A percentile compares a stretch with the other conserved stretches of the same genome.
Conservation (phyloP, 108 stramenopile species). For the Cyclostephanos tholiformis region DNA sequence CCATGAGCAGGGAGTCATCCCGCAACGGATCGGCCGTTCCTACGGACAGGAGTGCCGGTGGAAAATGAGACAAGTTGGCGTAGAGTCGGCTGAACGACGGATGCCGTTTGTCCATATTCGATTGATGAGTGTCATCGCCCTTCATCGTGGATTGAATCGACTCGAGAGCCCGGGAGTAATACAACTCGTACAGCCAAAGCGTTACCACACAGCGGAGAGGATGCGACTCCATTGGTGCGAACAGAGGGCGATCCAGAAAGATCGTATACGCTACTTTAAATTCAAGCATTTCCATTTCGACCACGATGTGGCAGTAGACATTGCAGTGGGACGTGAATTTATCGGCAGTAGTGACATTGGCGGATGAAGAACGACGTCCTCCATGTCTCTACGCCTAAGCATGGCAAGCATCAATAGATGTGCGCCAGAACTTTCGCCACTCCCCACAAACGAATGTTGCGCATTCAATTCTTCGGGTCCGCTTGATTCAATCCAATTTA, state of each 20-base stretch:
- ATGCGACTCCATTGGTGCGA: conserved; percentile 26
- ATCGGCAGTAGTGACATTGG: neutral
- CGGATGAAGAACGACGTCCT: neutral
- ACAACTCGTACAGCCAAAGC: conserved; percentile 36
- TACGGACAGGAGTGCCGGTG: conserved; percentile 39
- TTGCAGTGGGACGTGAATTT: neutral
- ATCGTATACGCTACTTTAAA: conserved; percentile 43
- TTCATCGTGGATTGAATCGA: neutral
- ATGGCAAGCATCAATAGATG: conserved; percentile 48
- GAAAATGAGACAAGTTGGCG: conserved; percentile 38
- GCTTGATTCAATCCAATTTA: conserved; percentile 43
- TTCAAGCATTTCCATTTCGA: conserved; percentile 40
- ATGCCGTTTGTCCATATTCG: conserved; percentile 4
- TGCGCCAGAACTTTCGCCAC: conserved; percentile 51
- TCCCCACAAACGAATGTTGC: conserved; percentile 32
- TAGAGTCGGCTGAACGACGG: conserved; percentile 36
- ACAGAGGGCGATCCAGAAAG: conserved; percentile 38
- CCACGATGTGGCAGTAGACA: neutral
- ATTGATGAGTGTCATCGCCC: neutral
- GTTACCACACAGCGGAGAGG: conserved; percentile 40
- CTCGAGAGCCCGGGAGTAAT: conserved; percentile 8
- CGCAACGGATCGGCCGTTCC: conserved; percentile 44
- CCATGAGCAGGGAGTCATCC: conserved; percentile 41
- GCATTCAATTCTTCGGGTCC: conserved; percentile 28
- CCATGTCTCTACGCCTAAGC: conserved; percentile 33